phyloP scores from a whole-genome alignment of 176 grass and related monocot species.

The Musa itinerans region DNA sequence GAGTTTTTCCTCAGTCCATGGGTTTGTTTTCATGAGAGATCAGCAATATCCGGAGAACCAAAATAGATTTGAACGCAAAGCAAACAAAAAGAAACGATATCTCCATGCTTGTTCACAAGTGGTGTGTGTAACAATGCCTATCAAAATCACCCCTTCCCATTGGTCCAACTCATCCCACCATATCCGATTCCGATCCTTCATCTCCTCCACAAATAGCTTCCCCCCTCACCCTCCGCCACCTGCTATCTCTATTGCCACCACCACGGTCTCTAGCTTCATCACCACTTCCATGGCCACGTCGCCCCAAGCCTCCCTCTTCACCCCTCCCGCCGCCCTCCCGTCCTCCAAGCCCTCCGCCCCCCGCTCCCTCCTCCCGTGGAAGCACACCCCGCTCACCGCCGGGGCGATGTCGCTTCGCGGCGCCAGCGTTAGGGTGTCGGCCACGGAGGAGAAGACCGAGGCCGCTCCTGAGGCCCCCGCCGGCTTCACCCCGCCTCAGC shows the following conservation, averaged over 20 bases:
- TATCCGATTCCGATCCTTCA: conserved; percentile 42
- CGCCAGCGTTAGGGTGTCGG: conserved; percentile 16
- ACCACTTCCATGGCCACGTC: conserved; percentile 22
- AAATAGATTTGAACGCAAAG: too few relatives aligned
- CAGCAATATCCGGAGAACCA: too few relatives aligned
- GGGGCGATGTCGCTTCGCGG: conserved; percentile 11
- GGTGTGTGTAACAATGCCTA: too few relatives aligned
- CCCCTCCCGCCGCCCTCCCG: conserved; percentile 25
- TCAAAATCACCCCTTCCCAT: conserved; percentile 27
- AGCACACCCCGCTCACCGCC: conserved; percentile 13
- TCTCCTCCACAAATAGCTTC: conserved; percentile 8
- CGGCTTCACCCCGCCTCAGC: conserved; percentile 88
- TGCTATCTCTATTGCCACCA: neutral
- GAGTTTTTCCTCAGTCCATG: too few relatives aligned
- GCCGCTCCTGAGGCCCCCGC: conserved; percentile 34
- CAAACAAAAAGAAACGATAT: too few relatives aligned
- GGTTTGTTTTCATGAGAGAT: too few relatives aligned
- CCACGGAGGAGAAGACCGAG: conserved; percentile 9
- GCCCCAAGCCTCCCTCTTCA: conserved; percentile 63
- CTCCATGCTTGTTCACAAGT: too few relatives aligned
- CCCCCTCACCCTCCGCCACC: neutral
- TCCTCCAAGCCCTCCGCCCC: conserved; percentile 12
- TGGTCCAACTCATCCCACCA: conserved; percentile 61
- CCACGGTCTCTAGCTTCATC: conserved; percentile 27
- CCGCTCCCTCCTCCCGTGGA: conserved; percentile 22